Evolutionary conservation across 2,329 filamentous ascomycete species (phyloP).

Genomic region (Alternaria hordeiaustralica): DNA sequence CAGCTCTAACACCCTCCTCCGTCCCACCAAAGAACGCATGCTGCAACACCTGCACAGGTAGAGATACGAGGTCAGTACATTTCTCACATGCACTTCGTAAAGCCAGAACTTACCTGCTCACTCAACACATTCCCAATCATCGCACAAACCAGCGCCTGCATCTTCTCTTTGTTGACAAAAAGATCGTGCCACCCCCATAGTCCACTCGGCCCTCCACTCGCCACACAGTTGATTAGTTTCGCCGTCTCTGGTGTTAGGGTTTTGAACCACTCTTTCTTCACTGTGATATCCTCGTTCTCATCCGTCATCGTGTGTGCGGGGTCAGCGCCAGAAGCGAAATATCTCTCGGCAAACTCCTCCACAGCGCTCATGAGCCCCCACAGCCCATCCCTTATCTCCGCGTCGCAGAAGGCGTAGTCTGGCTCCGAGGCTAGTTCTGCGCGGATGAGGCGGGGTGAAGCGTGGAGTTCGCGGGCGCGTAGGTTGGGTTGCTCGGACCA

Average conservation of each 20-base stretch:
- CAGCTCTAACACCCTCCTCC: background rate
- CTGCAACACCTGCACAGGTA: constrained; percentile 21
- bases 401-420: constrained; percentile 29
- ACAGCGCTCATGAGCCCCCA: constrained; percentile 26
- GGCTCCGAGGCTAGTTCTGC: constrained; percentile 18
- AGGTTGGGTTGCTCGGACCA: background rate
- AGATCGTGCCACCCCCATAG: constrained; percentile 33
- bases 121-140: constrained; percentile 40
- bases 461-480: background rate
- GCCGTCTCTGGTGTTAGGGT: constrained; percentile 17
- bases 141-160: constrained; percentile 30
- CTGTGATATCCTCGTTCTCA: background rate
- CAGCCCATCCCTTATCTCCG: constrained; percentile 34
- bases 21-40: constrained; percentile 34
- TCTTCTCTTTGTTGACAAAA: constrained; percentile 24
- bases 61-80: too few species aligned
- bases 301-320: background rate
- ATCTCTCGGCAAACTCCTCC: background rate
- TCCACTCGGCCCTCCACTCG: constrained; percentile 30
- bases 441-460: background rate
- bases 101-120: constrained; percentile 21
- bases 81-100: too few species aligned
- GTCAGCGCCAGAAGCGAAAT: background rate
- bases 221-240: constrained; percentile 34
- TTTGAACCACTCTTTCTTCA: background rate